Base-by-base conservation (phyloP, 2,329 filamentous ascomycete species). In the Pseudogymnoascus sp. region DNA sequence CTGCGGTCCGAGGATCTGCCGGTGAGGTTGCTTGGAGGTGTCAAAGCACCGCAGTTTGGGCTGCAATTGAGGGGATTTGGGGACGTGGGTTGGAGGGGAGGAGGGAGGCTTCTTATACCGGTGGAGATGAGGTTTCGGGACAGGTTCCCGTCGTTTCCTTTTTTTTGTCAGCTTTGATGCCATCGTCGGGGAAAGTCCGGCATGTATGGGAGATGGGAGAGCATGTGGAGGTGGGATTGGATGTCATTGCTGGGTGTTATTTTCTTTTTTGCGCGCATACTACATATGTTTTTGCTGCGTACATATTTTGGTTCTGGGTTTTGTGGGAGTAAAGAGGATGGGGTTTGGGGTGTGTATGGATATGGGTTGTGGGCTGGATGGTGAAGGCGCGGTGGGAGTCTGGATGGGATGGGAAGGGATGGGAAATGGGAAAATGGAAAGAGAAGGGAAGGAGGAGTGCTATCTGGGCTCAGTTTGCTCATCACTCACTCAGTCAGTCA, bases 301-400 rank as follows among this genome's bases (percentile, higher is more conserved):
- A 31, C 9, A 31, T 31, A 31, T 31, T 31, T 43, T 46, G 21
- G 8, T 11, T 53, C 21, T 31, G 46, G 46, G 46, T 16, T 4
- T 53, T 53, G n/a, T 53, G 46, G 46, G 46, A 53, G 46, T 53
- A 53, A 31, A 53, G 23, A 31, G 43, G 46, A 18, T 46, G 40
- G 43, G 46, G 25, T 12, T 8, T 53, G 25, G n/a, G 23, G 8
- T 31, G 46, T 53, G 46, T 53, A 53, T 31, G 46, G 46, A 53
- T 42, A 42, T 42, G 40, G 40, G 16, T 18, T 18, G 31, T 53
- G 46, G 46, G 25, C 1, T 16, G 46, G 46, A 18, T 31, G 14
- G 6, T 23, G 43, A 28, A n/a, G 43, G 43, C 43, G 23, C 3
- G 43, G 43, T 28, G 43, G 43, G 46, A 53, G 18, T 53, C 46